Base-by-base conservation (phyloP, 768 basidiomycete genomes). In the Russula griseocarnosa region DNA sequence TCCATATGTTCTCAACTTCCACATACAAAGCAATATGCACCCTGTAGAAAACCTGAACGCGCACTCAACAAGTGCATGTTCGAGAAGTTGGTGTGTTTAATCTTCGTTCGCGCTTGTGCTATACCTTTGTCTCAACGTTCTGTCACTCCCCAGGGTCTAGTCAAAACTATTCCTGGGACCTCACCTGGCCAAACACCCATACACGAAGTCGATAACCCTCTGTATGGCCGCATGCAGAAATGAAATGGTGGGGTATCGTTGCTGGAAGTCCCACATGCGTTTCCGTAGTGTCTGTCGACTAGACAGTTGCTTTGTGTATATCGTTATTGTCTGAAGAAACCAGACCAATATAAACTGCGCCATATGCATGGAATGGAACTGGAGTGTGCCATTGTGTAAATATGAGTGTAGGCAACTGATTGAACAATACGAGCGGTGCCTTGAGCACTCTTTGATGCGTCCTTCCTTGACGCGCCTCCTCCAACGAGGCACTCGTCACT, bases 41-140 rank as follows among this genome's bases (percentile, higher is more conserved):
- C 80, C 34, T 99, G 97, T 74, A 88, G 97, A 68, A 87, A 90
- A 74, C 87, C 86, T 4, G 97, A 99, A 74, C 86, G 88, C 66
- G 74, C 84, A 59, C 82, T 98, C 53, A 99, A 98, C 80, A 79
- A 86, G 62, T 98, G 96, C 79, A 91, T 96, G 82, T 95, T 98
- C 72, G 88, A 95, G 76, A 98, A 97, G 74, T 83, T 98, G 69
- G 96, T 94, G 69, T 69, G 91, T 84, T 84, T 56, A 38, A 22
- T 28, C 28, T 56, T n/a, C 40, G 18, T 1, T 49, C 36, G 24
- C 28, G 1, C 28, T 42, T 26, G 42, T 13, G 10, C 11, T 56
- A 14, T 13, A 34, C 36, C 38, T 20, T 54, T 20, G 3, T 13
- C 51, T 20, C 38, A 26, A 56, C 20, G 13, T 38, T 28, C 40